phyloP scores from a whole-genome alignment of 768 basidiomycete species.

The Sporobolomyces phaffii region DNA sequence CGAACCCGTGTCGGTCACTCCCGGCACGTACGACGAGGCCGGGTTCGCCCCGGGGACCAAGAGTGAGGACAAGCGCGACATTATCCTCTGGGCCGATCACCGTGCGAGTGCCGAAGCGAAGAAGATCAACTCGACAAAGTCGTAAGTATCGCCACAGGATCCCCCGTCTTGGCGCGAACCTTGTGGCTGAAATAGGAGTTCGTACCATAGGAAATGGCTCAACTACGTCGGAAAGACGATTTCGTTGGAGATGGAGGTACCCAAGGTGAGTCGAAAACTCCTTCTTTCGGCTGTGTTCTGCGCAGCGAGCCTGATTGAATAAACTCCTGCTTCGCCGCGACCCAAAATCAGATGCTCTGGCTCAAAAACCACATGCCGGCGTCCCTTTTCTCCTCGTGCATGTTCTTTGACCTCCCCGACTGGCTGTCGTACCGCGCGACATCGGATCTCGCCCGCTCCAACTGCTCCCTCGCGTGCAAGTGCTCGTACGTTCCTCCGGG shows the following conservation, averaged over 20 bases:
- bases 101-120: conserved; percentile 87
- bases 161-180: no score
- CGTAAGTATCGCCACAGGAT: conserved; percentile 12
- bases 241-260: conserved; percentile 98
- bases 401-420: conserved; percentile 48
- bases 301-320: neutral
- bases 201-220: conserved; percentile 64
- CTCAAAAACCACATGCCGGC: conserved; percentile 79
- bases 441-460: conserved; percentile 64
- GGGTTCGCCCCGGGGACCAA: neutral
- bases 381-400: conserved; percentile 54
- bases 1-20: conserved; percentile 66
- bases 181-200: no score
- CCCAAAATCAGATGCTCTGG: conserved; percentile 80
- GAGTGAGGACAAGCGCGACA: conserved; percentile 66
- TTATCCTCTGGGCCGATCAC: conserved; percentile 87
- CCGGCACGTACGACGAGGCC: conserved; percentile 50
- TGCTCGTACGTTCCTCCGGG: conserved; percentile 78
- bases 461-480: conserved; percentile 93
- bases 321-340: neutral
- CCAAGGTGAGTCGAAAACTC: conserved; percentile 52
- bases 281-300: neutral
- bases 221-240: conserved; percentile 95
- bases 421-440: conserved; percentile 83
- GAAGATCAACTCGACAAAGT: conserved; percentile 66